Evolutionary conservation across 306 rosid genomes (phyloP), one percentile per base, ranked within the genome.

Genomic region (Begonia loranthoides): DNA sequence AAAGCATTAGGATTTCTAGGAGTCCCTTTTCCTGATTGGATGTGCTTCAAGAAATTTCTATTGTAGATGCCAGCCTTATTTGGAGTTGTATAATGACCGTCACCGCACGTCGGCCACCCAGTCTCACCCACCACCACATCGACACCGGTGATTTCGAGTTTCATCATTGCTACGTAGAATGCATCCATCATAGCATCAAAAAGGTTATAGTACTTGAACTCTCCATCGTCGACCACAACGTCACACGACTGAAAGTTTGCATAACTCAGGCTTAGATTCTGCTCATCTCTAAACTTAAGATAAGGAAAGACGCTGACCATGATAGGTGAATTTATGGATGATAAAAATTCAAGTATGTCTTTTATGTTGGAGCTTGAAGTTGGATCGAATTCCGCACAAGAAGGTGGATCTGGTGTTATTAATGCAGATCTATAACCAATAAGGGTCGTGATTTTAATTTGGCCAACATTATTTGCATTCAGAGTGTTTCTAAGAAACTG

Each of bases 101-200:
- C 50, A 1, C 81, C 79, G 3, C 40, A 63, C 0, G 81, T 59
- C 3, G 79, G 78, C 80, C 78, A 74, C 0, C 80, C 78, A 10
- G 53, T 70, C 46, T 70, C 80, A 0, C 70, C 54, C 2, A 74
- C 68, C 9, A 46, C 73, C 28, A 74, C 6, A 0, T 9, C 1
- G 13, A 74, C 73, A 1, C 52, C 9, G 8, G 17, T 10, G 0
- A 15, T 12, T 1, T 34, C 54, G 46, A n/a, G 45, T 15, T 28
- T 34, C 36, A 65, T 71, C 64, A 68, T 68, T 3, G 78, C 73
- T 1, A 50, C 46, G 1, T 60, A 9, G 59, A 74, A 68, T 0
- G 78, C 40, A 47, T 74, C 71, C 8, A 71, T 58, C 51, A 62
- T 68, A 34, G 59, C 73, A 40, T 74, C 78, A 34, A 62, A 38